Percentiles rank a stretch among this genome's conserved stretches.
Evolutionary conservation across 1,284 basidiomycete species (phyloP).

Genomic region (Austropuccinia psidii): DNA sequence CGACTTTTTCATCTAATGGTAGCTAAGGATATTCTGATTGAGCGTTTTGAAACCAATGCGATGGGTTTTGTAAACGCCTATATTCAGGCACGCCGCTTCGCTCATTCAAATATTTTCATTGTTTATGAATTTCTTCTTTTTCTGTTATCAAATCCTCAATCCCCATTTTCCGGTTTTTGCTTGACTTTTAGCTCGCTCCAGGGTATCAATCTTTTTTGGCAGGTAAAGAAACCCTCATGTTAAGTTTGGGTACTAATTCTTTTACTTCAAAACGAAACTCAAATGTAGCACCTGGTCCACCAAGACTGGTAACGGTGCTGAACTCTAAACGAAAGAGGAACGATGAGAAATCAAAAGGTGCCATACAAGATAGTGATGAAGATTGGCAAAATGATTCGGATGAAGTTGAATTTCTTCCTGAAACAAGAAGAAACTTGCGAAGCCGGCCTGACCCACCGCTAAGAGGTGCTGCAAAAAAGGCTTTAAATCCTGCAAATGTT

Average conservation of each 20-base stretch:
- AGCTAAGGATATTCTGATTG: constrained; percentile 50
- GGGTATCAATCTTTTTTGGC: not conserved
- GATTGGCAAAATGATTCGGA: not conserved
- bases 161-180: not conserved
- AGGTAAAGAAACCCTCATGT: constrained; percentile 1
- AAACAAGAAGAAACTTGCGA: not conserved
- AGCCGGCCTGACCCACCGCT: not conserved
- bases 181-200: not conserved
- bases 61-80: constrained; percentile 49
- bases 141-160: no score
- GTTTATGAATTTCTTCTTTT: no score
- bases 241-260: not conserved
- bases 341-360: no score
- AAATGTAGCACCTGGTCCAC: no score
- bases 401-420: not conserved
- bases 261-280: not conserved
- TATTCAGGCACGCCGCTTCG: constrained; percentile 43
- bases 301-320: no score
- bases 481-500: not conserved
- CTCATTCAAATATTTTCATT: not conserved
- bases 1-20: constrained; percentile 59
- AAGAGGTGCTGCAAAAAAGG: constrained; percentile 1
- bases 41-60: constrained; percentile 45
- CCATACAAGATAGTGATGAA: not conserved
- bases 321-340: no score